Conservation (phyloP, 2,329 filamentous ascomycete genomes). For the Phoma sp. region DNA sequence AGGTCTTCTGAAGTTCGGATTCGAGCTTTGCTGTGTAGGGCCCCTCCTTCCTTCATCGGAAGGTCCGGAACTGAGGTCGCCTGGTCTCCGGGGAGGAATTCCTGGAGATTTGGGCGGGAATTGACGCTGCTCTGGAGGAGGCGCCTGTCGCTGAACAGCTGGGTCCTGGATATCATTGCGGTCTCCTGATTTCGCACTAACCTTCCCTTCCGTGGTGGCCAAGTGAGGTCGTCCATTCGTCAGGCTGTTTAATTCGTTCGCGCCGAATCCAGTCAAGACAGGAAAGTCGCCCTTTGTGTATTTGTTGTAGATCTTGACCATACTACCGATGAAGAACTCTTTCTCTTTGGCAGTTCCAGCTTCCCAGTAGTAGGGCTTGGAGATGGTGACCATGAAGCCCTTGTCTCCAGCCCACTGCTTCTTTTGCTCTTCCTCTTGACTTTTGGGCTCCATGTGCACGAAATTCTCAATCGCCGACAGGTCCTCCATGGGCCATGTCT, state of each 20-base stretch:
- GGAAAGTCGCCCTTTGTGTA: conserved; percentile 77
- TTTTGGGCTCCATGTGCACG: conserved; percentile 64
- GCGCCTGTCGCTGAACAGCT: conserved; percentile 19
- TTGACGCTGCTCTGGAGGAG: conserved; percentile 23
- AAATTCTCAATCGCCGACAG: conserved; percentile 83
- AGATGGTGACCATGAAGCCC: conserved; percentile 86
- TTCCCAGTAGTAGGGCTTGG: conserved; percentile 97
- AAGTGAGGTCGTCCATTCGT: conserved; percentile 57
- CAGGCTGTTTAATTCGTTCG: conserved; percentile 76
- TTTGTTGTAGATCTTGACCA: conserved; percentile 96
- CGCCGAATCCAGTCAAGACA: conserved; percentile 80
- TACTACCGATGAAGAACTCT: conserved; percentile 95
- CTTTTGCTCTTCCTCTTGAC: conserved; percentile 64
- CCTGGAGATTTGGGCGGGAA: conserved; percentile 32
- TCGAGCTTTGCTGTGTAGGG: conserved; percentile 16
- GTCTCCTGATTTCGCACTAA: conserved; percentile 17
- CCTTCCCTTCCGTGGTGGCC: conserved; percentile 38
- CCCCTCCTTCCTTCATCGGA: conserved; percentile 26
- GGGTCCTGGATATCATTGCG: conserved; percentile 18
- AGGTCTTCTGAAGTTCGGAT: conserved; percentile 32
- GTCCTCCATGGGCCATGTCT: conserved; percentile 97
- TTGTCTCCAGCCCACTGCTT: conserved; percentile 80
- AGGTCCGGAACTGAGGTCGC: conserved; percentile 19
- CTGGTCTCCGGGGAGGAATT: conserved; percentile 28
- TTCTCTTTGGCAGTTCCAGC: conserved; percentile 94